Percentiles rank a stretch among this genome's conserved stretches.
Evolutionary conservation across 2,329 filamentous ascomycete genomes (phyloP).

Genomic region (Cytospora piceae): DNA sequence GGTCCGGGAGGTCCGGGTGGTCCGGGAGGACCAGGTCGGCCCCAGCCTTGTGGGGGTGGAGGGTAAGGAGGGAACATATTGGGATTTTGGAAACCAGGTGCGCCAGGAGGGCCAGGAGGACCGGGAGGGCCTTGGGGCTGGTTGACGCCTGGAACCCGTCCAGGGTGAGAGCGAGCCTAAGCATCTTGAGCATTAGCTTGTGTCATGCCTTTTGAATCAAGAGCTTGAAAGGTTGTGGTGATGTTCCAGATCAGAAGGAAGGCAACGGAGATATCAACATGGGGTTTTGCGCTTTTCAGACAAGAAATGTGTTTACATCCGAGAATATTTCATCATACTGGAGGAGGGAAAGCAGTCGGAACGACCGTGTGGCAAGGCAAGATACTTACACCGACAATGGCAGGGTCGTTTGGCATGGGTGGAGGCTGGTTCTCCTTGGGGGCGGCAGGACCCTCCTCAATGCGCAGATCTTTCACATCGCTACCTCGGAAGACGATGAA

Average conservation of each 20-base stretch:
- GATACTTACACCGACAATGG: conserved; percentile 84
- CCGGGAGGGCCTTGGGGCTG: conserved; percentile 32
- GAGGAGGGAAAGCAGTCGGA: conserved; percentile 32
- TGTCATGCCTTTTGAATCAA: conserved; percentile 17
- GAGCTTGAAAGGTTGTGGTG: conserved; percentile 34
- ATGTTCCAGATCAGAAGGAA: conserved; percentile 85
- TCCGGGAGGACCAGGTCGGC: conserved; percentile 36
- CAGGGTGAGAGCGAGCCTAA: conserved; percentile 47
- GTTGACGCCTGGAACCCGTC: conserved; percentile 28
- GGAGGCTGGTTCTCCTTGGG: conserved; percentile 76
- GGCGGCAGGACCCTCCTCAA: conserved; percentile 78
- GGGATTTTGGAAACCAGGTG: conserved; percentile 35
- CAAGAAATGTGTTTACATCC: conserved; percentile 89
- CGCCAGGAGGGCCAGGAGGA: conserved; percentile 36
- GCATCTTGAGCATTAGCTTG: conserved; percentile 35
- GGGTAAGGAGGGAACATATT: conserved; percentile 37
- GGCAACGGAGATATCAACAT: conserved; percentile 99
- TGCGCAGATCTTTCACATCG: conserved; percentile 96
- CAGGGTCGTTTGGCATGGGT: conserved; percentile 88
- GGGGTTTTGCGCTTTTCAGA: conserved; percentile 91
- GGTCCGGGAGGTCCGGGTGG: conserved; percentile 44
- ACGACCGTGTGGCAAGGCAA: conserved; percentile 26
- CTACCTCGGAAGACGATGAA: conserved; percentile 98
- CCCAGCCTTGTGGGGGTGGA: conserved; percentile 40
- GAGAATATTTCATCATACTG: conserved; percentile 88